Base-by-base conservation (phyloP, 78 protist genomes). In the Tieghemostelium lacteum region DNA sequence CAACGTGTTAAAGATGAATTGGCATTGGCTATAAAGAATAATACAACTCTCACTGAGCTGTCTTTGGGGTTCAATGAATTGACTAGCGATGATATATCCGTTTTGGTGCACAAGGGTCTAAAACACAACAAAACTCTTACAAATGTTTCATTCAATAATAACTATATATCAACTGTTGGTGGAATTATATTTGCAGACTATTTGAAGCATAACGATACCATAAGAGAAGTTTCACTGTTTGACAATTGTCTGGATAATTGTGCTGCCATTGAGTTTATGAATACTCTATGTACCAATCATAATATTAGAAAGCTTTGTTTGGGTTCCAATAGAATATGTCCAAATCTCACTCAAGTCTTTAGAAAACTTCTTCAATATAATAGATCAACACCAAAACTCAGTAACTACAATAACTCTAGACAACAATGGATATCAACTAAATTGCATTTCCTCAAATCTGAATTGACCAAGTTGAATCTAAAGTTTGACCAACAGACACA, bases 1-100 rank as follows among this genome's bases (percentile, higher is more conserved):
- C 37, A 17, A 28, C 14, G 26, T 3, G 77, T 83, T 10, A 83
- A 83, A 37, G 91, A 83, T 0, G 78, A 83, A 33, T 17, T 83
- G 22, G 64, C 91, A 1, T 45, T 17, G 20, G 39, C 39, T 16
- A 39, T 83, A 50, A 12, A 66, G 24, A 33, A 39, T 39, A 83
- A 83, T 14, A 49, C 12, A 14, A 8, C 78, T 3, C 28, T 83
- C 39, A 66, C 70, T 12, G 66, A 73, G 10, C 63, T 83, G 26
- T 83, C 91, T 60, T 42, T 83, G 28, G 91, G 91, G 2, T 83
- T 67, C 91, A 83, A 83, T 37, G 67, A 52, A 16, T 63, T 83
- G 50, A 31, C 62, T 14, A 69, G 73, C 1, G 57, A 58, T 29
- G 91, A 83, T 50, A 42, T 83, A 2, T 49, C 67, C 5, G n/a